Conservation (phyloP, 441 rosid genomes). For the Dalechampia spathulata region DNA sequence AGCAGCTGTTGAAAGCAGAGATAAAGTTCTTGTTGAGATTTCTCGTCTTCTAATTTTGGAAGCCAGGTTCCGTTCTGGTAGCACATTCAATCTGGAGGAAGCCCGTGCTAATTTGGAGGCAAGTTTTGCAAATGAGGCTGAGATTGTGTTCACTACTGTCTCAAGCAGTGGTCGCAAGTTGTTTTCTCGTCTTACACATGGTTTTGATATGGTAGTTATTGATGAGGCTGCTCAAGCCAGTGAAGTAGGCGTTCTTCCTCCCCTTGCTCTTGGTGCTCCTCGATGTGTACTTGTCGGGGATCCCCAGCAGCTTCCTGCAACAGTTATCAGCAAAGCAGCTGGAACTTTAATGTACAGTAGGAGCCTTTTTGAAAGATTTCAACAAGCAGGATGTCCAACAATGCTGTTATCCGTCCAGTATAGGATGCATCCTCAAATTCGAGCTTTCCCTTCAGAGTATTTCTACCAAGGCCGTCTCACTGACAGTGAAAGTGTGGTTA, state of each 20-base stretch:
- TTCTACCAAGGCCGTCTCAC: slow-evolving; percentile 97
- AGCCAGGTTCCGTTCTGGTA: slow-evolving; percentile 63
- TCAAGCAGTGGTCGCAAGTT: slow-evolving; percentile 98
- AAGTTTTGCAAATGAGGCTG: slow-evolving; percentile 98
- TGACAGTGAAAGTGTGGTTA: slow-evolving; percentile 81
- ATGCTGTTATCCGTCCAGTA: slow-evolving; percentile 93
- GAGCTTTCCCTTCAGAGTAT: slow-evolving; percentile 92
- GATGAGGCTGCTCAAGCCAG: slow-evolving; percentile 99
- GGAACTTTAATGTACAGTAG: slow-evolving; percentile 92
- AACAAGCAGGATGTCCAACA: slow-evolving; percentile 95
- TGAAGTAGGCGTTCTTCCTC: slow-evolving; percentile 96
- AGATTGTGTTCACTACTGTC: slow-evolving; percentile 98
- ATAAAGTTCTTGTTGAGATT: slow-evolving; percentile 94
- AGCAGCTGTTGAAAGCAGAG: slow-evolving; percentile 90
- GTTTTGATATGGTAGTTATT: slow-evolving; percentile 98
- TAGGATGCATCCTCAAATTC: slow-evolving; percentile 96
- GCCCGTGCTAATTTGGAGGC: slow-evolving; percentile 98
- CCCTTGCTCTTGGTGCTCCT: slow-evolving; percentile 97
- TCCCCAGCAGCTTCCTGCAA: slow-evolving; percentile 99
- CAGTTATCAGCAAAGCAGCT: slow-evolving; percentile 97
- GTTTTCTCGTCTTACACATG: slow-evolving; percentile 98
- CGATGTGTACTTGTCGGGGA: slow-evolving; percentile 99
- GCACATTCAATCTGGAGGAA: slow-evolving; percentile 86
- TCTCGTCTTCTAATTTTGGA: slow-evolving; percentile 91
- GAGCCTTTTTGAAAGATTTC: slow-evolving; percentile 99